Percentiles rank a stretch among this genome's conserved stretches.
phyloP scores from a whole-genome alignment of 306 rosid genomes.

The Herpetospermum pedunculosum region DNA sequence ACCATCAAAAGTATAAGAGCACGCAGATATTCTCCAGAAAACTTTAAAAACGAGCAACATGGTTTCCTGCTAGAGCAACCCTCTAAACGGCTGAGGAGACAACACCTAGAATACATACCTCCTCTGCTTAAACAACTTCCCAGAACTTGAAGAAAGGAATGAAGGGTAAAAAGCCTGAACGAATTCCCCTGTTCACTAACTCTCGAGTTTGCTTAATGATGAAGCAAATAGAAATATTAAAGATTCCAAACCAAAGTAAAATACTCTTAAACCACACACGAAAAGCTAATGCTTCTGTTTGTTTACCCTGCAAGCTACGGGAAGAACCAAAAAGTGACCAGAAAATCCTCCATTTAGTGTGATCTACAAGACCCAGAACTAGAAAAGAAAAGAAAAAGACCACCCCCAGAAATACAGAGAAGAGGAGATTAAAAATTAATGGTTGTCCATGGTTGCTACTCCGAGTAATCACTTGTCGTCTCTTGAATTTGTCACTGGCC shows the following conservation, averaged over 20 bases:
- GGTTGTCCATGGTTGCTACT: neutral
- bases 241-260: conserved; percentile 30
- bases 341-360: neutral
- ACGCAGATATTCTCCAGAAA: conserved; percentile 36
- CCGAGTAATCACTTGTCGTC: neutral
- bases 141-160: conserved; percentile 37
- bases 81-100: conserved; percentile 38
- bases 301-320: conserved; percentile 25
- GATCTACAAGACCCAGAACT: conserved; percentile 8
- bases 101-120: conserved; percentile 49
- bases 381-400: neutral
- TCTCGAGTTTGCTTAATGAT: conserved; percentile 44
- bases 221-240: conserved; percentile 47
- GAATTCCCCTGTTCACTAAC: conserved; percentile 17
- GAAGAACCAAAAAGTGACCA: conserved; percentile 9
- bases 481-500: conserved; percentile 11
- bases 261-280: conserved; percentile 16
- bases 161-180: conserved; percentile 21
- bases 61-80: conserved; percentile 49
- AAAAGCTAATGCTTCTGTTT: conserved; percentile 16
- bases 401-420: neutral
- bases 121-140: conserved; percentile 21
- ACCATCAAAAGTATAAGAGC: conserved; percentile 24
- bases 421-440: neutral
- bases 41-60: conserved; percentile 43